These are phyloP conservation scores for Xylariaceae sp. DNA, from an alignment of 2,329 filamentous ascomycete species.

Conservation along the genomic window DNA sequence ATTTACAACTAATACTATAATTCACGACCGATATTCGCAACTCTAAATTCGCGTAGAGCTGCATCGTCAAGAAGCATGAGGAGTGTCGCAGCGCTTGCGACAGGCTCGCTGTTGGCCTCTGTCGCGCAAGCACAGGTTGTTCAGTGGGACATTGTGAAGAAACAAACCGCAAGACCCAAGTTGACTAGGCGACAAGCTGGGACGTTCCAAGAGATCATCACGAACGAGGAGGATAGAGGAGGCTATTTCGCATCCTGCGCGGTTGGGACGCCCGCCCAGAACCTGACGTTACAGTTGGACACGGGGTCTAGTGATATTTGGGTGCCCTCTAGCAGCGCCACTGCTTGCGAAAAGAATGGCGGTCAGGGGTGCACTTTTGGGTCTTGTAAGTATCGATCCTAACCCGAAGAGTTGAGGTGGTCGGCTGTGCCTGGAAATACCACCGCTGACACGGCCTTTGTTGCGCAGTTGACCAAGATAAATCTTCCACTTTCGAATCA, in stretches of 20 bases:
- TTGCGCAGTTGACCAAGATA: constrained; percentile 45
- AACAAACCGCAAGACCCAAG: constrained; percentile 31
- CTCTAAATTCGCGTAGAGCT: not conserved
- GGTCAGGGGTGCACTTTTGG: constrained; percentile 45
- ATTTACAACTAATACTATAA: not conserved
- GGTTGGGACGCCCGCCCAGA: constrained; percentile 61
- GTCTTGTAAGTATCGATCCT: constrained; percentile 46
- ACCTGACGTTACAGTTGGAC: constrained; percentile 62
- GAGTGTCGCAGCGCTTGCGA: constrained; percentile 27
- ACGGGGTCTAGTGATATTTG: constrained; percentile 69
- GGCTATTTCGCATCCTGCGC: constrained; percentile 60
- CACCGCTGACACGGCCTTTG: constrained; percentile 24
- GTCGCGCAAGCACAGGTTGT: constrained; percentile 43
- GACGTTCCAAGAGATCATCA: constrained; percentile 47
- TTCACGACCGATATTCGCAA: not conserved
- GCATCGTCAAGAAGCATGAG: constrained; percentile 27
- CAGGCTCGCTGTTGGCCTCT: constrained; percentile 34
- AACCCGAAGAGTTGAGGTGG: not conserved
- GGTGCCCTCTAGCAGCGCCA: constrained; percentile 49
- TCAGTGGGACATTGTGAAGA: constrained; percentile 52
- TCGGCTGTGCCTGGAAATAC: not conserved
- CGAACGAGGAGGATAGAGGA: constrained; percentile 48
- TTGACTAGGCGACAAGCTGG: constrained; percentile 43
- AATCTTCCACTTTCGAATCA: constrained; percentile 51
- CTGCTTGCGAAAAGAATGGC: constrained; percentile 42